Conservation (phyloP, 768 basidiomycete species). For the Hericium coralloides region DNA sequence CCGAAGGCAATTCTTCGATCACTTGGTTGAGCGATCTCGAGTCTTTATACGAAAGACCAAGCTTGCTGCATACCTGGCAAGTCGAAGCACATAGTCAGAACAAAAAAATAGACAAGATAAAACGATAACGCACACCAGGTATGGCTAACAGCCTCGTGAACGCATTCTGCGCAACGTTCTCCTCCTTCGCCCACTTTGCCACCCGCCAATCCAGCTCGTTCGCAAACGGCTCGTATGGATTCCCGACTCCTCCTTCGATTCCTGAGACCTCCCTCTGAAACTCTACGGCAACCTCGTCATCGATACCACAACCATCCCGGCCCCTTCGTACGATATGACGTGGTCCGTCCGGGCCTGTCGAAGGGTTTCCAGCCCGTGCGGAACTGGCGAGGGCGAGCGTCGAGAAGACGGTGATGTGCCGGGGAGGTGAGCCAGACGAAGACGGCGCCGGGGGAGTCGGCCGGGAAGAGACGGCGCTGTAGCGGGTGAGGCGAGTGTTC, state of each 20-base stretch:
- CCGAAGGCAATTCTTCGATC: not conserved
- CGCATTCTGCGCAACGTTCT: conserved; percentile 7
- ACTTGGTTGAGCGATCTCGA: not conserved
- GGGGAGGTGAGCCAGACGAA: no score
- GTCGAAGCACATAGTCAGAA: not conserved
- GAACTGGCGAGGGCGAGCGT: no score
- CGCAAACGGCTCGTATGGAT: conserved; percentile 9
- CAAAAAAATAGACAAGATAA: not conserved
- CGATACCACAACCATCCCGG: not conserved
- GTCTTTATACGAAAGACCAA: conserved; percentile 4
- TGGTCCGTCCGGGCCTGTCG: not conserved
- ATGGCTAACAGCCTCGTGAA: conserved; percentile 10
- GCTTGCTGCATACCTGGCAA: conserved; percentile 1
- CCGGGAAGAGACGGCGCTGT: no score
- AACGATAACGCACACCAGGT: conserved; percentile 8
- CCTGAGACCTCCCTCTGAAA: not conserved
- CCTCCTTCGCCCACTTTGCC: conserved; percentile 14
- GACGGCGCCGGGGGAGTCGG: no score
- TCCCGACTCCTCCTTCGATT: not conserved
- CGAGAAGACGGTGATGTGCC: no score
- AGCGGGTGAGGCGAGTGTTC: no score
- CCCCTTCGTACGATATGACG: not conserved
- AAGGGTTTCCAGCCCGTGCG: not conserved
- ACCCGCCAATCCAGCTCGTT: conserved; percentile 10
- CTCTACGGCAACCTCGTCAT: not conserved